These are phyloP conservation scores for Stipa capillata DNA, from an alignment of 176 grass and related monocot species.

Conservation along the genomic window DNA sequence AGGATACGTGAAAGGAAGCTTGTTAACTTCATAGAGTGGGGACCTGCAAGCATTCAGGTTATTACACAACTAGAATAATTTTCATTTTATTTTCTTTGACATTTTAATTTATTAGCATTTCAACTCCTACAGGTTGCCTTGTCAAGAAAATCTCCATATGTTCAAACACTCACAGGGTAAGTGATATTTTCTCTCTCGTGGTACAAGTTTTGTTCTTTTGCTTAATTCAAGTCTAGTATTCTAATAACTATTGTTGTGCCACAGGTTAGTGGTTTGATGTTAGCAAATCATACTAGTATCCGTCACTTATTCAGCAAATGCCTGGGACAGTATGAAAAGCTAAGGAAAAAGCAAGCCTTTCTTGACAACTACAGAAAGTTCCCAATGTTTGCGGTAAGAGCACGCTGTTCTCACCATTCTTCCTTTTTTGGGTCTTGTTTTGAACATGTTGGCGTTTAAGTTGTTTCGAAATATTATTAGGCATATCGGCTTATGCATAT, in stretches of 20 bases:
- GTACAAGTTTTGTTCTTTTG: background rate
- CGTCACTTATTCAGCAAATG: constrained; percentile 91
- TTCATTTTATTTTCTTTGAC: background rate
- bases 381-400: constrained; percentile 84
- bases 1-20: constrained; percentile 98
- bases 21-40: constrained; percentile 99
- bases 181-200: background rate
- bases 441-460: background rate
- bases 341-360: constrained; percentile 96
- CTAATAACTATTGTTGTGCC: background rate
- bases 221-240: background rate
- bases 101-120: constrained; percentile 7
- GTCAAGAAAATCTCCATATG: constrained; percentile 98
- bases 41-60: constrained; percentile 97
- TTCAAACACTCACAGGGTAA: constrained; percentile 98
- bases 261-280: constrained; percentile 94
- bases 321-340: constrained; percentile 78
- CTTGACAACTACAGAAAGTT: constrained; percentile 98
- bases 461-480: background rate
- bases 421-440: background rate
- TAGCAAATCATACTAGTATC: constrained; percentile 97
- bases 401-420: background rate
- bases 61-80: background rate
- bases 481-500: background rate
- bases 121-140: constrained; percentile 65